Base-by-base conservation (phyloP, 371 early-diverging fungal species). In the Rhizomucor miehei region DNA sequence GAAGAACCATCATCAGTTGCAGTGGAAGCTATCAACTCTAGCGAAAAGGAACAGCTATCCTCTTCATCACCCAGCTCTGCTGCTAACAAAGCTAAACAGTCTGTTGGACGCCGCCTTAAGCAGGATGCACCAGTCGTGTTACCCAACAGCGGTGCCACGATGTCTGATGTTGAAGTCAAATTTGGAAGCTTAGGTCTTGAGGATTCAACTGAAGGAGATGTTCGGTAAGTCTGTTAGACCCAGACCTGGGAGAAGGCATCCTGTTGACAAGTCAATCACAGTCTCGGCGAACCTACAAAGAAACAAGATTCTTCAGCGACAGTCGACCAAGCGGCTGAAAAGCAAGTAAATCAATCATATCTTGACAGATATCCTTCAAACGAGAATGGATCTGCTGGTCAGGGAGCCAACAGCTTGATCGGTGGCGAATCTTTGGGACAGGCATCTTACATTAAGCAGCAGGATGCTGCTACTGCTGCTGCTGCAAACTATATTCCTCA, bases 81-180 rank as follows among this genome's bases (percentile, higher is more conserved):
- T 20, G 25, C 40, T 35, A 20, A 38, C 10, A 39, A 34, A 12
- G 16, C 21, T 19, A 34, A 24, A n/a, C 46, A 57, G 36, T 13
- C 71, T 34, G 38, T 48, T 38, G 54, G 51, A 19, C 83, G 76
- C 56, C 74, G 71, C 52, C 74, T 90, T 59, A 85, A 86, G 54
- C 92, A 90, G 62, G 89, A 87, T 52, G 86, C 82, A 12, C 79
- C 91, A 19, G 91, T 92, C 10, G 89, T 91, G 13, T 87, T 92
- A 85, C 91, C 91, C 12, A 69, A 65, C 39, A 79, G 79, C 44
- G 20, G 29, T 4, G 16, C 56, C 6, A 69, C 72, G 11, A 60
- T 87, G 3, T 78, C 80, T 25, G 70, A 77, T 20, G 76, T 89
- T n/a, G 85, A 81, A 34, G 77, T 82, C 49, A 88, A 84, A 62